A percentile compares a stretch with the other conserved stretches of the same genome.
phyloP scores from a whole-genome alignment of 352 stramenopile genomes.

The Phytopythium boreale region DNA sequence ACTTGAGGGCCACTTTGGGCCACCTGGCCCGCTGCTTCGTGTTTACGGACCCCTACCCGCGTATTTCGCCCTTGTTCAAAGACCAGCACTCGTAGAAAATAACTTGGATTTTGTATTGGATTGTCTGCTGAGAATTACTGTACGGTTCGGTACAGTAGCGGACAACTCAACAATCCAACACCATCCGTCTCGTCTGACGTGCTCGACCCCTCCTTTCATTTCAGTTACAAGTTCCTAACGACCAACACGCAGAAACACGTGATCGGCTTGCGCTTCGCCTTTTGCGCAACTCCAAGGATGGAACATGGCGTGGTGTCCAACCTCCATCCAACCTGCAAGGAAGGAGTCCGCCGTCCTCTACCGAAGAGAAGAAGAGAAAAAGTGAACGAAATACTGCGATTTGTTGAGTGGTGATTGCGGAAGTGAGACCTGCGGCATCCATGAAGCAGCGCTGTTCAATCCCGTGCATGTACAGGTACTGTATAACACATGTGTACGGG shows the following conservation, averaged over 20 bases:
- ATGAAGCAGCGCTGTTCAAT: not conserved
- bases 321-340: not conserved
- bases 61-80: not conserved
- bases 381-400: not conserved
- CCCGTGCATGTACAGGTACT: not conserved
- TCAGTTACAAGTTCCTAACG: not conserved
- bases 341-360: not conserved
- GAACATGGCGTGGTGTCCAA: not conserved
- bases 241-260: not conserved
- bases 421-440: not conserved
- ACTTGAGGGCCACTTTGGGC: not conserved
- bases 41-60: not conserved
- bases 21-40: slow-evolving; percentile 5
- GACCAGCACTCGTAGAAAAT: not conserved
- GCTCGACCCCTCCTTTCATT: not conserved
- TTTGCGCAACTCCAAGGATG: not conserved
- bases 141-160: not conserved
- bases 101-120: not conserved
- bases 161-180: slow-evolving; percentile 4
- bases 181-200: not conserved
- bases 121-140: not conserved
- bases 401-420: not conserved
- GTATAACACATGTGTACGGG: not conserved
- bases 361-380: not conserved
- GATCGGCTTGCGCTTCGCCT: not conserved